Evolutionary conservation across 1,284 basidiomycete genomes (phyloP).

Genomic region (Melampsora larici-populina): DNA sequence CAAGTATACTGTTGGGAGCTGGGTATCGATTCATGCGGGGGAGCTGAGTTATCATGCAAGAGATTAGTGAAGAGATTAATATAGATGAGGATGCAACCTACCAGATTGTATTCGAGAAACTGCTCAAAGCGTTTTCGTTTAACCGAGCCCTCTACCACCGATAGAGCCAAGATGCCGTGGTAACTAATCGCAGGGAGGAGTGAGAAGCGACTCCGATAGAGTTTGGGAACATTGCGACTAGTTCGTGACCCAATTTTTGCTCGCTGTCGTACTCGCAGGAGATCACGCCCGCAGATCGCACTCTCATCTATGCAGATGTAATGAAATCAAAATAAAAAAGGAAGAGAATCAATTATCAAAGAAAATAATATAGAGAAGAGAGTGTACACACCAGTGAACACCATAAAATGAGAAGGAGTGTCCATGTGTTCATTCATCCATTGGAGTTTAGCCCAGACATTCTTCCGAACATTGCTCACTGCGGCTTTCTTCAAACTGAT

Average conservation of each 20-base stretch:
- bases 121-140: not conserved
- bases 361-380: too few relatives aligned
- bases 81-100: too few relatives aligned
- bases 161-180: not conserved
- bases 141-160: not conserved
- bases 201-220: not conserved
- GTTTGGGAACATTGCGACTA: not conserved
- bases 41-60: not conserved
- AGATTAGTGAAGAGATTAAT: too few relatives aligned
- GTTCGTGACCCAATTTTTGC: not conserved
- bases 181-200: not conserved
- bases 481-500: too few relatives aligned
- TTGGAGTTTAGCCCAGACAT: not conserved
- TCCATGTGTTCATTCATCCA: not conserved
- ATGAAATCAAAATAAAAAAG: not conserved
- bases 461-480: too few relatives aligned
- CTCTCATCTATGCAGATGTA: constrained; percentile 3
- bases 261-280: not conserved
- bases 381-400: too few relatives aligned
- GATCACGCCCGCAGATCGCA: not conserved
- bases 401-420: not conserved
- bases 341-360: not conserved
- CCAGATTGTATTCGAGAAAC: constrained; percentile 12
- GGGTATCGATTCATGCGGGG: not conserved
- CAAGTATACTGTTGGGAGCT: too few relatives aligned